Base-by-base conservation (phyloP, 2,329 filamentous ascomycete species). In the Penicillium italicum region DNA sequence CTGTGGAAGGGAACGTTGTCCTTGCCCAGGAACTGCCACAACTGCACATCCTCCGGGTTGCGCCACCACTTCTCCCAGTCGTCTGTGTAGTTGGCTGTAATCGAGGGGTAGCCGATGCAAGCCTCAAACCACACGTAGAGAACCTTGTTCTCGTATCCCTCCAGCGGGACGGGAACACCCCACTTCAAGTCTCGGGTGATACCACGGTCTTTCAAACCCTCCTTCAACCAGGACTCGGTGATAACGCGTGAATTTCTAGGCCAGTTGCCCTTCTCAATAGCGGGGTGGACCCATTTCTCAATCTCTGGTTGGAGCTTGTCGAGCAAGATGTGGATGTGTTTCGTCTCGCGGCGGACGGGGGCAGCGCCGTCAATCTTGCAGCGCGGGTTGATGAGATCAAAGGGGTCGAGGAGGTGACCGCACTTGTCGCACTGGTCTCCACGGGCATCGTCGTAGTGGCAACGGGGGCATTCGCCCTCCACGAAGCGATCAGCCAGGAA, bases 11-110 rank as follows among this genome's bases (percentile, higher is more conserved):
- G 85, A 16, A 90, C 89, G 63, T 93, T 92, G 73, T 93, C 89
- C 73, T 96, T 97, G 76, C 92, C 92, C 85, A 96, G 90, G 80
- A 97, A 95, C 77, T 97, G 92, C 74, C 94, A 96, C 12, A 97
- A 83, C 69, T 88, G 84, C 45, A 97, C 91, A 33, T 96, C 82
- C 42, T 96, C 87, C 0, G 91, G 90, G 72, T 95, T 88, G 69
- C 88, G 86, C 92, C 92, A 97, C 92, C 92, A 97, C 69, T 90
- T 83, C 77, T 96, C 86, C 92, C 92, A 97, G 60, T 95, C 66
- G 42, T 86, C 82, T 5, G 91, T 96, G 73, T 96, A 96, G 66
- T 85, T 91, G 61, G 90, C 90, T 1, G 92, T 96, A 64, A 97
- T 97, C 1, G 91, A 96, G n/a, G 91, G 87, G 72, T 97, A 97